A percentile compares a stretch with the other conserved stretches of the same genome.
Conservation (phyloP, 768 basidiomycete species). For the Pleurotus pulmonarius region DNA sequence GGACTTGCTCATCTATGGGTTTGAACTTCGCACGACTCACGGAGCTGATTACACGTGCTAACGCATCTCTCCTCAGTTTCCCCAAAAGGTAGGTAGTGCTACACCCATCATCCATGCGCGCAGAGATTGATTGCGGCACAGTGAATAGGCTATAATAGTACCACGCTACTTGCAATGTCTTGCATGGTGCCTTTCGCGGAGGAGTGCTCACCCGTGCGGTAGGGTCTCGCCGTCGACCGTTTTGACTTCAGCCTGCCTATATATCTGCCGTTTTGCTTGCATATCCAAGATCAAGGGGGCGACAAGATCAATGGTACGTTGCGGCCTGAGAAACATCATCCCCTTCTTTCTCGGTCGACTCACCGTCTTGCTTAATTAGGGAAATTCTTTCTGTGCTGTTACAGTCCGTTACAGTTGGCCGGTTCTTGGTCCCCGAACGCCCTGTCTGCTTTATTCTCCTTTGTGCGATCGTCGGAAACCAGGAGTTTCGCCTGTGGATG, state of each 20-base stretch:
- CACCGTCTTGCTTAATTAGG: not conserved
- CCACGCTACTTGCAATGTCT: too few species aligned
- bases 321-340: not conserved
- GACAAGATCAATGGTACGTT: not conserved
- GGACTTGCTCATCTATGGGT: not conserved
- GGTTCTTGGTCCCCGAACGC: not conserved
- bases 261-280: not conserved
- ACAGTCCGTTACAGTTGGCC: not conserved
- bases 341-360: not conserved
- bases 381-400: not conserved
- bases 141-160: too few species aligned
- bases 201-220: too few species aligned
- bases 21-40: conserved; percentile 4
- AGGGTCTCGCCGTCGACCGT: too few species aligned
- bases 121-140: too few species aligned
- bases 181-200: too few species aligned
- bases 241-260: too few species aligned
- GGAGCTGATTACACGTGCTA: not conserved
- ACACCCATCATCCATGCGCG: not conserved
- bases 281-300: not conserved
- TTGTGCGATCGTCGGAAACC: conserved; percentile 1
- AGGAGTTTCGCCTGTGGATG: not conserved
- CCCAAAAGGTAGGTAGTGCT: not conserved
- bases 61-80: not conserved
- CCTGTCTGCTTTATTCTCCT: not conserved